A percentile compares a stretch with the other conserved stretches of the same genome.
phyloP scores from a whole-genome alignment of 176 grass and related monocot species.

The Paspalum notatum region DNA sequence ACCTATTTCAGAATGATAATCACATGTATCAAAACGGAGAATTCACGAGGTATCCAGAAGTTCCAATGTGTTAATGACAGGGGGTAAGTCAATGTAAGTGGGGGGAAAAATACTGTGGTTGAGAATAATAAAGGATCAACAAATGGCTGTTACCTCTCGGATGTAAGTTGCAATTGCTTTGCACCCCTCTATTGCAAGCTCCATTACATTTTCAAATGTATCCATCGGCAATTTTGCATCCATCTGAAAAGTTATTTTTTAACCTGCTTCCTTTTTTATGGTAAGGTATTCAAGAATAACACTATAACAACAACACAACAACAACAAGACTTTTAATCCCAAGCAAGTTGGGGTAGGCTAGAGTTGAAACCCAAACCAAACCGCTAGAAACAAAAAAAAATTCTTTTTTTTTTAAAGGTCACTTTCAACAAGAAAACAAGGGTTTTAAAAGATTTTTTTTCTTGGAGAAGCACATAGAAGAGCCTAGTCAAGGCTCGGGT shows the following conservation, averaged over 20 bases:
- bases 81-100: not conserved
- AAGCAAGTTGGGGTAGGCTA: too few relatives aligned
- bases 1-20: conserved; percentile 50
- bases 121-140: conserved; percentile 14
- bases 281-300: conserved; percentile 13
- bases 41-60: not conserved
- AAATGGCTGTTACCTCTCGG: conserved; percentile 54
- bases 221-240: conserved; percentile 89
- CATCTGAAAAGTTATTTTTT: conserved; percentile 58
- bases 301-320: too few relatives aligned
- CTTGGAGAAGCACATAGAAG: too few relatives aligned
- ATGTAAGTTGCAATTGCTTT: conserved; percentile 89
- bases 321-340: too few relatives aligned
- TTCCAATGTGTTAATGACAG: not conserved
- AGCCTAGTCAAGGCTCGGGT: too few relatives aligned
- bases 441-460: too few relatives aligned
- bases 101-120: not conserved
- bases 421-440: too few relatives aligned
- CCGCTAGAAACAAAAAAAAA: too few relatives aligned
- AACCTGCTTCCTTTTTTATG: conserved; percentile 22
- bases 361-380: too few relatives aligned
- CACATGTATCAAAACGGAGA: not conserved
- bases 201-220: conserved; percentile 95
- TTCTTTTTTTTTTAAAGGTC: too few relatives aligned
- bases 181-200: conserved; percentile 92